Evolutionary conservation across 2,329 filamentous ascomycete genomes (phyloP).

Genomic region (Penicillium sp.): DNA sequence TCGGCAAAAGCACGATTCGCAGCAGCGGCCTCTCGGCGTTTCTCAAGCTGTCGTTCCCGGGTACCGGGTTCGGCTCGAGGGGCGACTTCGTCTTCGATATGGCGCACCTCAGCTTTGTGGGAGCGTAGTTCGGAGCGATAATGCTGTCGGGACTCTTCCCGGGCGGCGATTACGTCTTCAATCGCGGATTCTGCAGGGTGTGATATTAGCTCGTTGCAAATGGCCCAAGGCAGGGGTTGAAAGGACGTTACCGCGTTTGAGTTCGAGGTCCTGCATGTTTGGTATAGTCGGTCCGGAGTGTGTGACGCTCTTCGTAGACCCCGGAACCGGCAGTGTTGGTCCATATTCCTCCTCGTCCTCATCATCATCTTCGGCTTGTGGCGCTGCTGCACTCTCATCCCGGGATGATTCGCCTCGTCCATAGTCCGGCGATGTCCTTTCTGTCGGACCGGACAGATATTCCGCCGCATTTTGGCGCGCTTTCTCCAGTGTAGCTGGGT

Average conservation of each 20-base stretch:
- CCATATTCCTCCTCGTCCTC: constrained; percentile 60
- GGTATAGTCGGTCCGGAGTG: constrained; percentile 66
- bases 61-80: constrained; percentile 83
- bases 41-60: constrained; percentile 82
- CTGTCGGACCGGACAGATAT: neutral
- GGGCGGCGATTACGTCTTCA: constrained; percentile 36
- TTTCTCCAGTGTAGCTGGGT: constrained; percentile 69
- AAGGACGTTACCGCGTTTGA: constrained; percentile 48
- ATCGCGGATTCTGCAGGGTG: constrained; percentile 34
- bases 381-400: constrained; percentile 6
- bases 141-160: constrained; percentile 36
- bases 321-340: constrained; percentile 51
- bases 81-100: constrained; percentile 69
- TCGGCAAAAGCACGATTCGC: constrained; percentile 71
- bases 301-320: constrained; percentile 17
- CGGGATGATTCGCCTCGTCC: constrained; percentile 21
- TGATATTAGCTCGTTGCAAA: neutral
- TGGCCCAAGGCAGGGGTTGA: neutral
- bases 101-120: constrained; percentile 39
- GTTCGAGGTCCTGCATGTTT: constrained; percentile 71
- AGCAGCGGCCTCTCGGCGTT: constrained; percentile 72
- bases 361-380: constrained; percentile 29
- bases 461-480: constrained; percentile 44
- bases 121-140: constrained; percentile 58
- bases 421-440: constrained; percentile 30